Percentiles rank a stretch among this genome's conserved stretches.
These are phyloP conservation scores for Arabidopsis arenosa DNA, from an alignment of 345 rosid genomes.

Conservation along the genomic window DNA sequence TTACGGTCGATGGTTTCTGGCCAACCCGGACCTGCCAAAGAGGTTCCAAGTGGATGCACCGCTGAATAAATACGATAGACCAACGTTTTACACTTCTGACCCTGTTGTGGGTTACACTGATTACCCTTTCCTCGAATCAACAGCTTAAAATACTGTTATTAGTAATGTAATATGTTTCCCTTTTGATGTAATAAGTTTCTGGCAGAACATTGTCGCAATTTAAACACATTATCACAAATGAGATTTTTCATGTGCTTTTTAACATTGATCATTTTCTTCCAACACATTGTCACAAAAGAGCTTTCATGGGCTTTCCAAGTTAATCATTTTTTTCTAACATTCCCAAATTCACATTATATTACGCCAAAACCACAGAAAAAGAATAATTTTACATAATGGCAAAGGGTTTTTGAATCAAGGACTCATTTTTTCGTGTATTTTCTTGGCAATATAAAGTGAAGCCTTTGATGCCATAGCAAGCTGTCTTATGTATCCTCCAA, in stretches of 20 bases:
- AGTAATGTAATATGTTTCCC: neutral
- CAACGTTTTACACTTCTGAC: constrained; percentile 54
- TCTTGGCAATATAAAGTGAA: constrained; percentile 47
- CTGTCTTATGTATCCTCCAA: neutral
- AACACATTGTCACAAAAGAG: constrained; percentile 33
- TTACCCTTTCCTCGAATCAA: constrained; percentile 65
- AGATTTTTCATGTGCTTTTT: constrained; percentile 1
- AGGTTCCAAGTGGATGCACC: constrained; percentile 66
- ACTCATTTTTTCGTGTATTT: constrained; percentile 68
- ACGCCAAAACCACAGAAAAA: neutral
- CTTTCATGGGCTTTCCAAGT: constrained; percentile 31
- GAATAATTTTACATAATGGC: constrained; percentile 8
- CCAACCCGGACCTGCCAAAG: constrained; percentile 76
- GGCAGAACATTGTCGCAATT: too few species aligned
- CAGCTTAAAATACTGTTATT: constrained; percentile 12
- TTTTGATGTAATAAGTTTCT: constrained; percentile 12
- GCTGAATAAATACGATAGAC: constrained; percentile 57
- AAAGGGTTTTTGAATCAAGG: neutral
- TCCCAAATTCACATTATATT: constrained; percentile 5
- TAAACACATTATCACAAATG: neutral
- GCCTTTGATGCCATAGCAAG: neutral
- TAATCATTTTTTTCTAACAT: constrained; percentile 28
- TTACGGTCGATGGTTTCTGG: constrained; percentile 63
- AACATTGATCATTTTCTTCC: constrained; percentile 25
- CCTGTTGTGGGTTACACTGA: constrained; percentile 65